Conservation (phyloP, 2,329 filamentous ascomycete species). For the Herpomyces periplanetae region DNA sequence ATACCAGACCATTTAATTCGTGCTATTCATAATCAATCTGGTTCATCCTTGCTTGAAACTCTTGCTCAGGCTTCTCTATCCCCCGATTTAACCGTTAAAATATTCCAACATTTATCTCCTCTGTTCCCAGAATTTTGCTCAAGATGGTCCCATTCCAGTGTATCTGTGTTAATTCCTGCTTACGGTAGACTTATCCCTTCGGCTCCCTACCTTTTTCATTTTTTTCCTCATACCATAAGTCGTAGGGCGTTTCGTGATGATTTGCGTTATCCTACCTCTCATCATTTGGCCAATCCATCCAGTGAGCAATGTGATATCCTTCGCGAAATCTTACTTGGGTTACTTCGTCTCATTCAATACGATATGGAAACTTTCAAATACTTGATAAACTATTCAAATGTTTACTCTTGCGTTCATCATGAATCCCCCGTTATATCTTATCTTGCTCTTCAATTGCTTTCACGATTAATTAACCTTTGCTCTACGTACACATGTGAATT, state of each 20-base stretch:
- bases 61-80: constrained; percentile 27
- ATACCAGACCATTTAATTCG: no score
- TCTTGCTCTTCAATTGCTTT: constrained; percentile 42
- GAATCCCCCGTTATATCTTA: constrained; percentile 23
- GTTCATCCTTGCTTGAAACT: constrained; percentile 25
- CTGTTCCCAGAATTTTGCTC: constrained; percentile 48
- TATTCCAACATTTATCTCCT: constrained; percentile 33
- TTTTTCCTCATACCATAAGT: constrained; percentile 14
- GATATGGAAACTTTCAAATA: constrained; percentile 25
- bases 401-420: constrained; percentile 26
- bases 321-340: constrained; percentile 15
- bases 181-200: constrained; percentile 46
- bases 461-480: no score
- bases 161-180: constrained; percentile 17
- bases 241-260: constrained; percentile 3
- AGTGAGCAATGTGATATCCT: constrained; percentile 6
- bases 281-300: constrained; percentile 5
- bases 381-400: constrained; percentile 20
- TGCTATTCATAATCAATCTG: constrained; percentile 20
- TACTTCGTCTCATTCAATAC: constrained; percentile 41
- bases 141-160: constrained; percentile 15
- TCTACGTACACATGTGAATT: no score
- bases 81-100: constrained; percentile 23
- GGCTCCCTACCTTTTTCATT: constrained; percentile 35
- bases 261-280: not conserved